Evolutionary conservation across 2,329 filamentous ascomycete genomes (phyloP), one percentile per base, ranked within the genome.

Genomic region (Incumbomyces lentus): DNA sequence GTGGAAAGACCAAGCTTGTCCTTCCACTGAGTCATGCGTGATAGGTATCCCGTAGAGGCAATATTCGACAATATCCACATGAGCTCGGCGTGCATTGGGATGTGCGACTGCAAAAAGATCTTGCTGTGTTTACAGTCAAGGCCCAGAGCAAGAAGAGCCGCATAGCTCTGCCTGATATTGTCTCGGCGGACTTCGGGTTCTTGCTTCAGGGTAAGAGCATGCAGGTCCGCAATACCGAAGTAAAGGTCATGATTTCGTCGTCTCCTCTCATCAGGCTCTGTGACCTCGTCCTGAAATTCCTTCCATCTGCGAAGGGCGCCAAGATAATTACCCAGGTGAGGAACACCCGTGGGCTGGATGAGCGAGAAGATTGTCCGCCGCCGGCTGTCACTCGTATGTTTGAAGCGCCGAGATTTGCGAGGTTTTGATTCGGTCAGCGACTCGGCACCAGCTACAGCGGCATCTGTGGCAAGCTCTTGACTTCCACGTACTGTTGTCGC

Each of bases 21-120:
- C 80, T 98, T 98, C 89, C 92, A 98, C 65, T 96, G 92, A 22
- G 92, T 96, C 92, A 98, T 98, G n/a, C 92, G 76, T 8, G 84
- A 84, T n/a, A 98, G 70, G 66, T 95, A 94, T 33, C 92, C 92
- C 65, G 92, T 88, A 4, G 86, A 90, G 18, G 92, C 86, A 44
- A 85, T 84, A 55, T 89, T 95, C 60, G 86, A 90, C 51, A 98
- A 68, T 60, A 96, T 88, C 92, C 92, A 98, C 85, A 95, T 94
- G 52, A 98, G 74, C 65, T 96, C 89, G 3, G 84, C 71, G 67
- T 96, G 92, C 39, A 82, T 81, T 14, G 80, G 72, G 2, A 90
- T 84, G 45, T 77, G 72, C 46, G 82, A 86, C 65, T 95, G 89
- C 59, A 82, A 82, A 63, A 96, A 98, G 13, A 98, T 70, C 5